These are phyloP conservation scores for Carnegiea gigantea DNA, from an alignment of 179 eudicot species.

Conservation along the genomic window DNA sequence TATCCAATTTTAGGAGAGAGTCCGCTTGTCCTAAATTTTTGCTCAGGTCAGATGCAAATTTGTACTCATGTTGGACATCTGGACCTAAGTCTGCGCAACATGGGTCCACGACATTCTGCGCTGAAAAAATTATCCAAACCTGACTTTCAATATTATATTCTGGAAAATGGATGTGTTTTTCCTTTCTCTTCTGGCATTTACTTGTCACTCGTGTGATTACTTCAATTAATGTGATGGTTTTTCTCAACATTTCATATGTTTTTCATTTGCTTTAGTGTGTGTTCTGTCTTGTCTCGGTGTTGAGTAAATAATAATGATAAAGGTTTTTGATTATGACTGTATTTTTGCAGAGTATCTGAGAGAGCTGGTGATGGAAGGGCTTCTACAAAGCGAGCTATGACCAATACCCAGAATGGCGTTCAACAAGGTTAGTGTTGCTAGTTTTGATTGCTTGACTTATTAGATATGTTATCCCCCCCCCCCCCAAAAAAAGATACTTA, in stretches of 20 bases:
- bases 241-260: not conserved
- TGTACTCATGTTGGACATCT: too few species aligned
- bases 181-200: not conserved
- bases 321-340: not conserved
- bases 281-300: not conserved
- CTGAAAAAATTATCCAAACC: too few species aligned
- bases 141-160: too few species aligned
- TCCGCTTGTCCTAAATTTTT: too few species aligned
- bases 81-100: too few species aligned
- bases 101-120: too few species aligned
- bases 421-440: slow-evolving; percentile 45
- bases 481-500: not conserved
- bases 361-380: slow-evolving; percentile 55
- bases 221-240: not conserved
- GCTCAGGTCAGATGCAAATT: too few species aligned
- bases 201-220: not conserved
- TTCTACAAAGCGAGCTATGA: slow-evolving; percentile 58
- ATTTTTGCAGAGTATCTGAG: slow-evolving; percentile 58
- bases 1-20: too few species aligned
- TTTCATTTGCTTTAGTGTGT: not conserved
- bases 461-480: not conserved
- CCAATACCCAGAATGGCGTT: slow-evolving; percentile 41
- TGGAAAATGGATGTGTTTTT: not conserved
- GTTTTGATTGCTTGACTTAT: not conserved
- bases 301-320: not conserved